phyloP scores from a whole-genome alignment of 805 yeast genomes.

The Ogataea angusta region DNA sequence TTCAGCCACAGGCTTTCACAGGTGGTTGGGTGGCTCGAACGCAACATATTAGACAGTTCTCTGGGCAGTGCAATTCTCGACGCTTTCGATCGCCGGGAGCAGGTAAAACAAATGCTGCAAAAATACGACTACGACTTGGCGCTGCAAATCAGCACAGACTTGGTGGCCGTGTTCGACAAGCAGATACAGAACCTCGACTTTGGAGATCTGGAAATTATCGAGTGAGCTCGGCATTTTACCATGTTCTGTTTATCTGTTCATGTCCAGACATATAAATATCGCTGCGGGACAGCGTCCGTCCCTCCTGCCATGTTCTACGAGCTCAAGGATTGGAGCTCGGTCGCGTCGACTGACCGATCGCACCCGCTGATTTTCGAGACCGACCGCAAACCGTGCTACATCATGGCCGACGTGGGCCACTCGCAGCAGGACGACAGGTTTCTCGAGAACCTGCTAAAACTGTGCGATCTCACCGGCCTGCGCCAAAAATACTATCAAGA shows the following conservation, averaged over 20 bases:
- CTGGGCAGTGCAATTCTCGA: slow-evolving; percentile 11
- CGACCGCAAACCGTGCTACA: slow-evolving; percentile 15
- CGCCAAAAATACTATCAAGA: slow-evolving; percentile 18
- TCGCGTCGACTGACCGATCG: slow-evolving; percentile 22
- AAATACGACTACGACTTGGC: slow-evolving; percentile 13
- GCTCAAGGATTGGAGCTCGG: slow-evolving; percentile 20
- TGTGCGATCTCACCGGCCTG: slow-evolving; percentile 25
- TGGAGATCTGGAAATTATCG: not conserved
- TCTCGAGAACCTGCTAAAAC: slow-evolving; percentile 18
- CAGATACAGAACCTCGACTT: slow-evolving; percentile 7
- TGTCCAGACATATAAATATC: not conserved
- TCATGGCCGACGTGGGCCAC: slow-evolving; percentile 12
- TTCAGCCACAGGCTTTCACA: slow-evolving; percentile 18
- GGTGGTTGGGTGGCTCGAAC: slow-evolving; percentile 9
- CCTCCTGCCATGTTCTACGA: slow-evolving; percentile 16
- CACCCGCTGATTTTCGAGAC: slow-evolving; percentile 28
- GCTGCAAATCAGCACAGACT: slow-evolving; percentile 5
- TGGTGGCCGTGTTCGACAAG: slow-evolving; percentile 4
- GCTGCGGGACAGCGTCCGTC: not conserved
- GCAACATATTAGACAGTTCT: slow-evolving; percentile 3
- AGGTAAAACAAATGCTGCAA: slow-evolving; percentile 5
- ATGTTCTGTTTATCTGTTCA: slow-evolving; percentile 5
- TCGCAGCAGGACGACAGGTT: slow-evolving; percentile 22
- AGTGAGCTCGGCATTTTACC: not conserved
- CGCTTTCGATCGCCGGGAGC: slow-evolving; percentile 18